Evolutionary conservation across 331 rosid genomes (phyloP), one percentile per base, ranked within the genome.

Genomic region (Malus hybrid): DNA sequence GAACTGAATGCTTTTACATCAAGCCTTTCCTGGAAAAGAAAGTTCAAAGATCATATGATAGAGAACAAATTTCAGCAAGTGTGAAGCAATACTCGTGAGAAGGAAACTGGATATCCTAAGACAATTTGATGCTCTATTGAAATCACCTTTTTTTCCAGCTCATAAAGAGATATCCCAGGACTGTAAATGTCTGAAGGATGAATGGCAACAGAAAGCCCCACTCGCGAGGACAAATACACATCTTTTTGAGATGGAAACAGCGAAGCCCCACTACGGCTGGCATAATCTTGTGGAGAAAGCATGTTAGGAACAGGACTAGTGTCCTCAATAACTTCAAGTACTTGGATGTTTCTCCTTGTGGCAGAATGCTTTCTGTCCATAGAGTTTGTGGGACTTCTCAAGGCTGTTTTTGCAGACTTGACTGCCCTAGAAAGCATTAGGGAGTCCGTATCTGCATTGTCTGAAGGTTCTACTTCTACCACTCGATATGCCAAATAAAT

Each of bases 251-350:
- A 91, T 62, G 88, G 85, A 81, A 90, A 93, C 83, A 86, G 79
- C 16, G 83, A 46, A 75, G 65, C 81, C 50, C 97, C 96, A 67
- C 89, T 87, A 66, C 87, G 93, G 50, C 89, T 79, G 69, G 83
- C 85, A 76, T 86, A 87, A 78, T 91, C 92, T 78, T 90, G 99
- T 27, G 99, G 96, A 66, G 99, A 94, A 79, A 94, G 92, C 99
- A 94, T 94, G 79, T 89, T 86, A 46, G 99, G 97, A 81, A 87
- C 81, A 22, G 95, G 96, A 76, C 88, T 90, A 56, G 70, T 88
- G 77, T 94, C 97, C 80, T 94, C 99, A 84, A 94, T 86, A 74
- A 73, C 86, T 86, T 94, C 97, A 67, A 94, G 92, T 15, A 92
- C 96, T 86, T 90, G 95, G 52, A 83, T 84, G 72, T 80, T 86